Percentiles rank a stretch among this genome's conserved stretches.
Evolutionary conservation across 176 grass and related monocot species (phyloP).

Genomic region (Cocos nucifera): DNA sequence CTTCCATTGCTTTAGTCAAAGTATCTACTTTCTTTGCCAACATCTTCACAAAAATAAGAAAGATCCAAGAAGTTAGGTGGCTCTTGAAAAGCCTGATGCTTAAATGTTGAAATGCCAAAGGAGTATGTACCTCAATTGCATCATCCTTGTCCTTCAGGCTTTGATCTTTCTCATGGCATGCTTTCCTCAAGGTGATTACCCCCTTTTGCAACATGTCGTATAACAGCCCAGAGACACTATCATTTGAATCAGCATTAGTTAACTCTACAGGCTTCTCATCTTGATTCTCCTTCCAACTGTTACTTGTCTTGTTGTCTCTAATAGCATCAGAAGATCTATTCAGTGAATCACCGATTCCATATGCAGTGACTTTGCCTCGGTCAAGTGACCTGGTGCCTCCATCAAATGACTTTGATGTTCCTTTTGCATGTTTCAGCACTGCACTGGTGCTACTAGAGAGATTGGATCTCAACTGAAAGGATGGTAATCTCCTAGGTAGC

Average conservation of each 20-base stretch:
- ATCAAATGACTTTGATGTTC: conserved; percentile 82
- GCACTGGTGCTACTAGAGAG: conserved; percentile 59
- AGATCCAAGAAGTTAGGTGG: background rate
- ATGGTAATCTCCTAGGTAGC: conserved; percentile 67
- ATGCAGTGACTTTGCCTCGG: conserved; percentile 31
- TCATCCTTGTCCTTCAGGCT: conserved; percentile 88
- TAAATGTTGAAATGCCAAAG: background rate
- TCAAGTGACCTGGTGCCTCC: conserved; percentile 65
- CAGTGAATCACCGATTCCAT: conserved; percentile 44
- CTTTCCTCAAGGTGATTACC: conserved; percentile 74
- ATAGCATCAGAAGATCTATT: conserved; percentile 51
- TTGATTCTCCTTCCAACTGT: conserved; percentile 35
- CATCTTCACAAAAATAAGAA: conserved; percentile 50
- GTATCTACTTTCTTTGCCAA: conserved; percentile 87
- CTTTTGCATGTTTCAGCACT: conserved; percentile 66
- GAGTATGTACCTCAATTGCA: conserved; percentile 76
- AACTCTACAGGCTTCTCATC: conserved; percentile 42
- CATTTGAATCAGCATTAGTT: conserved; percentile 36
- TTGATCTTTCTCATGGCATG: conserved; percentile 91
- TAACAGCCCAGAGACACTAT: conserved; percentile 69
- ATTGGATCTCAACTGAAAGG: conserved; percentile 63
- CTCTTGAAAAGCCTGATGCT: background rate
- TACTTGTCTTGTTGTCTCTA: conserved; percentile 31
- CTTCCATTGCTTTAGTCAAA: conserved; percentile 88
- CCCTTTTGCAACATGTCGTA: conserved; percentile 96